Base-by-base conservation (phyloP, 768 basidiomycete species). In the Pleurotus citrinopileatus region DNA sequence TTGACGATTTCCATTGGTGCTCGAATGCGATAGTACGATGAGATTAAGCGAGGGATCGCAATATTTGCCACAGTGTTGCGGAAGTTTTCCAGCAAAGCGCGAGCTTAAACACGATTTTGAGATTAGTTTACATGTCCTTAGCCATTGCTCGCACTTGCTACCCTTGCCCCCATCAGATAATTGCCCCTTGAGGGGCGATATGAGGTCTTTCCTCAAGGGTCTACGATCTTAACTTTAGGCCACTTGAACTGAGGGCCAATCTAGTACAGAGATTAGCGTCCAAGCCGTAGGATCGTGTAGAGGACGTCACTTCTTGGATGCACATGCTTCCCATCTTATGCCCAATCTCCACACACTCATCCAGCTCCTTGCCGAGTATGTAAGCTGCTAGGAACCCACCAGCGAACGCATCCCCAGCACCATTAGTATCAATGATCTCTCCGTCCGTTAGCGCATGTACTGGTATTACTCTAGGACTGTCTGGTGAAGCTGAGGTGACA, bases 371-470 rank as follows among this genome's bases (percentile, higher is more conserved):
- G 13, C 93, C 94, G 29, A 79, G 67, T 45, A 91, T 84, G 53
- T 82, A 76, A 1, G 88, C 94, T 48, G 91, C 96, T 45, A 97
- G 71, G 81, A 98, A 94, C 32, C 91, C 96, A 53, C 95, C 96
- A 17, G 94, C 93, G 63, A 98, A 98, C 44, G 91, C 92, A 67
- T 98, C 96, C 36, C 96, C 96, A 20, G 96, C 96, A 45, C 92
- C 96, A 70, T 98, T 98, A 46, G 96, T 98, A 68, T 98, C 96
- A 55, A 96, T 87, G 60, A 96, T 94, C 68, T 85, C 61, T 32
- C 73, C 77, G 48, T 78, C 76, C 42, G 63, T 59, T 53, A 95
- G 73, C 40, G 77, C 71, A 51, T 73, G 65, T 48, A 95, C 90
- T 2, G 72, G 55, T 68, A 74, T 86, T 12, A 73, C 62, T 71